Percentiles rank a stretch among this genome's conserved stretches.
Conservation (phyloP, 805 yeast genomes). For the Komagataella phaffii region DNA sequence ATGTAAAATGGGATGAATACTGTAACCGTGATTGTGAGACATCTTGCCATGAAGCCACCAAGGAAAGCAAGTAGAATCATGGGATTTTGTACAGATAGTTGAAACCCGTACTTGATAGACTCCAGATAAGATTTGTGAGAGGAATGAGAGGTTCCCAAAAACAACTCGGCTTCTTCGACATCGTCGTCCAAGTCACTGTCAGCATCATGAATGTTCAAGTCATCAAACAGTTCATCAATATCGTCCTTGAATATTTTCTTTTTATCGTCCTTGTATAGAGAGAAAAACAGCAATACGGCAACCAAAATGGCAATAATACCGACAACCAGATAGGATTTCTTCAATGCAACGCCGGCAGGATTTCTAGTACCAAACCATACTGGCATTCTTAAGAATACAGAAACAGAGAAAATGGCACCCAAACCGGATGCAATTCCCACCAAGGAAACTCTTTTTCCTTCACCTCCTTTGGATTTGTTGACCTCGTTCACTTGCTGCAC, state of each 20-base stretch:
- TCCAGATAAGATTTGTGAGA: constrained; percentile 19
- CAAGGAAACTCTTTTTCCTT: constrained; percentile 46
- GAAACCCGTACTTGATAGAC: constrained; percentile 32
- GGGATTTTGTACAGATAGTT: constrained; percentile 28
- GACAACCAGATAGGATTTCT: constrained; percentile 33
- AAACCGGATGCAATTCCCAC: constrained; percentile 51
- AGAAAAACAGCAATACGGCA: constrained; percentile 23
- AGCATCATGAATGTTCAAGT: constrained; percentile 14
- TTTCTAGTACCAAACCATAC: constrained; percentile 24
- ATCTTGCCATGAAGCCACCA: constrained; percentile 51
- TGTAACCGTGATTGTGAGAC: constrained; percentile 43
- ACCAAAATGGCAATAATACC: constrained; percentile 26
- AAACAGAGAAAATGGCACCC: constrained; percentile 55
- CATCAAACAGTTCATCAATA: constrained; percentile 19
- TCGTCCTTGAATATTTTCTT: constrained; percentile 15
- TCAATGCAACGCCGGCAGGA: constrained; percentile 30
- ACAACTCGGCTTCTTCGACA: constrained; percentile 5
- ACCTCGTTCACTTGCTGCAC: constrained; percentile 7
- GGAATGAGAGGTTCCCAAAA: constrained; percentile 5
- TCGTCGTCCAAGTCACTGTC: constrained; percentile 10
- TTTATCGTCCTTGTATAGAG: constrained; percentile 31
- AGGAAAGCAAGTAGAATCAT: constrained; percentile 41
- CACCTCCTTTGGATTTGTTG: constrained; percentile 15
- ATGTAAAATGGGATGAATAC: constrained; percentile 54
- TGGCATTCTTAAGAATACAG: constrained; percentile 43